phyloP scores from a whole-genome alignment of 2,329 filamentous ascomycete genomes.

The Ascochyta koolunga region DNA sequence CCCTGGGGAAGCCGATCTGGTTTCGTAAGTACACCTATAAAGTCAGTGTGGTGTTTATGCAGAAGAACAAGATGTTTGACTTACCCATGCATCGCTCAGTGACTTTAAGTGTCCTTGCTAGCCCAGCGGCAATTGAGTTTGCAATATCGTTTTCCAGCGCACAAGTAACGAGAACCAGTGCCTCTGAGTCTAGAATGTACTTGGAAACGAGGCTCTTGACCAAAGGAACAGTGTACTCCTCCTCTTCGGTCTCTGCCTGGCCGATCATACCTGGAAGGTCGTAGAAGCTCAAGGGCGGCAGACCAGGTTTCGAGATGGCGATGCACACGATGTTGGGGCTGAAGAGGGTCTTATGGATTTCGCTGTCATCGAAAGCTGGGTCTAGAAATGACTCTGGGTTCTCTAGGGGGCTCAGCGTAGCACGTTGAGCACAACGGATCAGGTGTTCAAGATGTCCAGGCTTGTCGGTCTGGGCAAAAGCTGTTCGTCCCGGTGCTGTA shows the following conservation, averaged over 20 bases:
- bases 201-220: constrained; percentile 72
- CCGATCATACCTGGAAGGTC: constrained; percentile 85
- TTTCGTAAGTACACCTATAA: constrained; percentile 77
- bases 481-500: constrained; percentile 52
- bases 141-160: constrained; percentile 80
- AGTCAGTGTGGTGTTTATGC: not conserved
- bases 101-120: constrained; percentile 49
- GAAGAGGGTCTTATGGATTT: constrained; percentile 65
- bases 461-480: constrained; percentile 69
- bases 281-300: constrained; percentile 80
- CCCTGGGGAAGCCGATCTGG: constrained; percentile 71
- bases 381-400: constrained; percentile 52
- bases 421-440: constrained; percentile 76
- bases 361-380: constrained; percentile 1
- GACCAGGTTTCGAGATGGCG: constrained; percentile 72
- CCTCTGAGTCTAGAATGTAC: constrained; percentile 72
- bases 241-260: constrained; percentile 60
- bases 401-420: constrained; percentile 71
- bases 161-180: constrained; percentile 77
- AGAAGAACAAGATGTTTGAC: constrained; percentile 1
- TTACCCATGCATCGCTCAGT: constrained; percentile 52
- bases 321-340: constrained; percentile 82
- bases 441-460: constrained; percentile 69
- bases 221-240: constrained; percentile 66
- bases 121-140: constrained; percentile 72